Base-by-base conservation (phyloP, 1,284 basidiomycete genomes). In the Rhodotorula sp. region DNA sequence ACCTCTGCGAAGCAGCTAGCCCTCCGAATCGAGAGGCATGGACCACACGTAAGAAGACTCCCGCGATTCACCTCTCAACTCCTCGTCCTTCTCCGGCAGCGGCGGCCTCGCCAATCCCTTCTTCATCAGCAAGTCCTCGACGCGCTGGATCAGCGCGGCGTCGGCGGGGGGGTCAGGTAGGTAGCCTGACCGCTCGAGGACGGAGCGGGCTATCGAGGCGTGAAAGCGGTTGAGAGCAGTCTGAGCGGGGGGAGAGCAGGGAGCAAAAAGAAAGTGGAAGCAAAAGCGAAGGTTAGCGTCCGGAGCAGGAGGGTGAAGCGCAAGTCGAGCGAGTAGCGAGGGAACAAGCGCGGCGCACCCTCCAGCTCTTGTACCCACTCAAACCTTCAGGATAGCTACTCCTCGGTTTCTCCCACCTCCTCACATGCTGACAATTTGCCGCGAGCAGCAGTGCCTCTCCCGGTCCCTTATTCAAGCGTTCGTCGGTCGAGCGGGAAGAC, bases 341-440 rank as follows among this genome's bases (percentile, higher is more conserved):
- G 18, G 52, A 28, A 22, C 26, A 6, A 15, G 52, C 11, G n/a
- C 8, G 52, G 64, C 69, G 26, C n/a, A 71, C 69, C 55, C 70
- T 52, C 70, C 70, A 71, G 30, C 46, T 61, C 68, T 71, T 71
- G 64, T 71, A 71, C 48, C 61, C 64, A 24, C 54, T 52, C 44
- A 68, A 44, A 1, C 67, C 67, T 18, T 59, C 57, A 0, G 64
- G 53, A 22, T 54, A 69, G 2, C 63, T 60, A 15, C 31, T 58
- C 22, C 67, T 48, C 15, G 67, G 70, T 28, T 31, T 47, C 59
- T 63, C 68, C 68, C 70, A 71, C 28, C 70, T 22, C 18, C 64
- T 34, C 28, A 71, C 51, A 30, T 71, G 70, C 59, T 71, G 70
- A 1, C 31, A 56, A 24, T 62, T 50, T 20, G 64, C 61, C 2